Base-by-base conservation (phyloP, 768 basidiomycete species). In the Leucocoprinus leucothites region DNA sequence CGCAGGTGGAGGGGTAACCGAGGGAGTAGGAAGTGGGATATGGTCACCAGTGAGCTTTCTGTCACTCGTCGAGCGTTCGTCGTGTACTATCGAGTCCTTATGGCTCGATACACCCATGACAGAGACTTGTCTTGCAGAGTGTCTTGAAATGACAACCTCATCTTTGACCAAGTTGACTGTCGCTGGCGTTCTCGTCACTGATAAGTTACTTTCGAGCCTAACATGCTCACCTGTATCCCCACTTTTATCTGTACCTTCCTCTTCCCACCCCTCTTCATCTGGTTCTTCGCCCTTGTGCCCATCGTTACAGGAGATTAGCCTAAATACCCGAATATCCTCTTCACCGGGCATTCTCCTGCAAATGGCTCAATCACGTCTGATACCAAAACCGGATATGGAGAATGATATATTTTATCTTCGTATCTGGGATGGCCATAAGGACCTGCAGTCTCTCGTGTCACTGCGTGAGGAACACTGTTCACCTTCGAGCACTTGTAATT, bases 31-130 rank as follows among this genome's bases (percentile, higher is more conserved):
- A 42, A 48, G 18, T 51, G 25, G 50, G 24, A 14, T 35, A 31
- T 71, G 68, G 68, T 61, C 65, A 53, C 64, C 70, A 49, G 57
- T 63, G 47, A 35, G 65, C 18, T 61, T 71, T 24, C 34, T 69
- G 21, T 59, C 64, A 25, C 63, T 71, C 56, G 53, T 71, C 44
- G 61, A 65, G 31, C 58, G 68, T 57, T 71, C 70, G 13, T 61
- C 60, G n/a, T 69, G 68, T 58, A 46, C 63, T 16, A 62, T 71
- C 56, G 63, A 64, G 47, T 61, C 57, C 25, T 56, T 71, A 38
- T 65, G 63, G 48, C 53, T 69, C 48, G 62, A 64, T 25, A 61
- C 65, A 16, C 66, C 65, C 56, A 66, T 69, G 63, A 57, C 59
- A 50, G 69, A 71, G 55, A 57, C 59, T 26, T 61, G 62, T 47